These are phyloP conservation scores for Barbarea vulgaris DNA, from an alignment of 345 rosid genomes.

Conservation along the genomic window DNA sequence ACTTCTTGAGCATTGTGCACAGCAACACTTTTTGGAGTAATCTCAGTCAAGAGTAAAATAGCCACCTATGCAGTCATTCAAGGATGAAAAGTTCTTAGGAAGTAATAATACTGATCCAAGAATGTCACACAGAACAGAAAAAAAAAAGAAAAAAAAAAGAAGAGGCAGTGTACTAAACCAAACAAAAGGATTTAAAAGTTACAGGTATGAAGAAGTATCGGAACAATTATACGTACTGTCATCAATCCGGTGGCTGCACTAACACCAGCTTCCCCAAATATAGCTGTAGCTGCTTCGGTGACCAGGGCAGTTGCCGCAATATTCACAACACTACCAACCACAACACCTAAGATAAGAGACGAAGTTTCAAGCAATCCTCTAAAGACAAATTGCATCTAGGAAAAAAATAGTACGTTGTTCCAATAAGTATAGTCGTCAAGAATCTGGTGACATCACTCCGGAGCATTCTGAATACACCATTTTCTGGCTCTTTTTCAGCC, in stretches of 20 bases:
- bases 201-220: not conserved
- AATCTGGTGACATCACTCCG: slow-evolving; percentile 97
- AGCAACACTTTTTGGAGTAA: slow-evolving; percentile 98
- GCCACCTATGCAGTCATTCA: slow-evolving; percentile 66
- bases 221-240: slow-evolving; percentile 66
- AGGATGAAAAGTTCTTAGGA: slow-evolving; percentile 2
- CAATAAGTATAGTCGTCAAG: slow-evolving; percentile 96
- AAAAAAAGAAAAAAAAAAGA: no score
- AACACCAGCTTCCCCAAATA: slow-evolving; percentile 99
- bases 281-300: slow-evolving; percentile 96
- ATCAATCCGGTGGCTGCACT: slow-evolving; percentile 98
- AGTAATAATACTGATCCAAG: slow-evolving; percentile 7
- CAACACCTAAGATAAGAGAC: slow-evolving; percentile 43
- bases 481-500: slow-evolving; percentile 95
- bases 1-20: slow-evolving; percentile 96
- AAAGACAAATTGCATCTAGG: slow-evolving; percentile 27
- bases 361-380: slow-evolving; percentile 34
- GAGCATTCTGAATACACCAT: slow-evolving; percentile 95
- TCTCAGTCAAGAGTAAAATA: slow-evolving; percentile 89
- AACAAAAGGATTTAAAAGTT: slow-evolving; percentile 1
- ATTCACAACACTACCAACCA: slow-evolving; percentile 77
- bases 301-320: slow-evolving; percentile 99
- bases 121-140: slow-evolving; percentile 19
- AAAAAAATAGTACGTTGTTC: slow-evolving; percentile 78
- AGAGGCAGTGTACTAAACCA: not conserved